Base-by-base conservation (phyloP, 2,329 filamentous ascomycete genomes). In the Diatrype stigma region DNA sequence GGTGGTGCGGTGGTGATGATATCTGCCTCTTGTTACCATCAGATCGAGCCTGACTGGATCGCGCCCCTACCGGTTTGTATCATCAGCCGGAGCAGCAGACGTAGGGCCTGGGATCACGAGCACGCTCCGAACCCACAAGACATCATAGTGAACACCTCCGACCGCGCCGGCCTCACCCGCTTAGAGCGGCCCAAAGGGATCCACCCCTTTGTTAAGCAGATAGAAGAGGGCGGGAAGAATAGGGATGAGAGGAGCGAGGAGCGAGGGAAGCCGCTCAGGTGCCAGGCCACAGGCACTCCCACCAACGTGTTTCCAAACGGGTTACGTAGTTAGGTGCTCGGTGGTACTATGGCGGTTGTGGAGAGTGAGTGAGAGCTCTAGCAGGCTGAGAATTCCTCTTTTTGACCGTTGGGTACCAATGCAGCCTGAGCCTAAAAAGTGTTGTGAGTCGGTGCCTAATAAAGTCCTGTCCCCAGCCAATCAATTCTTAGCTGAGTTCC, bases 341-440 rank as follows among this genome's bases (percentile, higher is more conserved):
- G 22, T 28, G 22, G 12, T 44, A 42, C 40, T 17, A 44, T 16
- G 37, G 19, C 37, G 6, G 37, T 40, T 22, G 37, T 40, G 37
- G 37, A 40, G 40, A 14, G n/a, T 34, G 30, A 7, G 14, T 16
- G n/a, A 37, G 12, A 37, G 34, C 34, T 37, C 34, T 37, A 44
- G 22, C 22, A 23, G 21, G 49, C 48, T 54, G 51, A 52, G 54
- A 47, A 50, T 40, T 44, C 58, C 56, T 56, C 58, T 59, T 56
- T 56, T 55, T 58, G 47, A 52, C 61, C 51, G 67, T 76, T 72
- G 72, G 73, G 73, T 72, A 74, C 65, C 69, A 68, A 75, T 72
- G 72, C 73, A 65, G 40, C 70, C 57, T 58, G 60, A 56, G 69
- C 70, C 72, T 65, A 67, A 69, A 64, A 55, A 56, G 53, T 49